A percentile compares a stretch with the other conserved stretches of the same genome.
These are phyloP conservation scores for Russula foetens DNA, from an alignment of 768 basidiomycete species.

Conservation along the genomic window DNA sequence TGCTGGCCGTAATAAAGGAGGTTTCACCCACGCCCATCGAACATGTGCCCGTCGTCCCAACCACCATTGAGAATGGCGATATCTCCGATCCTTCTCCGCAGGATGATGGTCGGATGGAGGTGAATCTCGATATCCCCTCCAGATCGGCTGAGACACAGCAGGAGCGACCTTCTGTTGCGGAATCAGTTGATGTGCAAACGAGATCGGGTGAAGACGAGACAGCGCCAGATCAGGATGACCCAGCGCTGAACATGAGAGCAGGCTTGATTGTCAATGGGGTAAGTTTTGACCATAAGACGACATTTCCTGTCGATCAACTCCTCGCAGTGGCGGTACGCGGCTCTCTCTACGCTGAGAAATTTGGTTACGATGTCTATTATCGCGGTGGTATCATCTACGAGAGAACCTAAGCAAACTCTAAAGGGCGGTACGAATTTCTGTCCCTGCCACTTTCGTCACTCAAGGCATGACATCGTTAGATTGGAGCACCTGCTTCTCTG, in stretches of 20 bases:
- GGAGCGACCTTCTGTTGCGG: background rate
- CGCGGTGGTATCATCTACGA: constrained; percentile 24
- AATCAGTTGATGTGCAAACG: background rate
- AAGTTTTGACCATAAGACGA: background rate
- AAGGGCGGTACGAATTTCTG: constrained; percentile 25
- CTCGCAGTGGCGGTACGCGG: constrained; percentile 7
- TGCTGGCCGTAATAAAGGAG: background rate
- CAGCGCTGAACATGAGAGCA: constrained; percentile 4
- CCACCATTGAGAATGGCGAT: background rate
- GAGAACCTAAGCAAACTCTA: constrained; percentile 17
- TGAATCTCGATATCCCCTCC: background rate
- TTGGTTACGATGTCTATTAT: constrained; percentile 26
- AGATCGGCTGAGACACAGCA: background rate
- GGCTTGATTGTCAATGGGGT: constrained; percentile 9
- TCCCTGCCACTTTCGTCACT: background rate
- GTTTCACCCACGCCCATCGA: background rate
- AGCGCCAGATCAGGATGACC: background rate
- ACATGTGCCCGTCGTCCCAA: background rate
- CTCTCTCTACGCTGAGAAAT: background rate
- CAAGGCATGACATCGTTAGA: constrained; percentile 30
- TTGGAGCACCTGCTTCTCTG: constrained; percentile 34
- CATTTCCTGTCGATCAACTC: background rate
- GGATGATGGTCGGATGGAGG: background rate
- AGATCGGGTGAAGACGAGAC: background rate
- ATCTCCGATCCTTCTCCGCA: background rate